Base-by-base conservation (phyloP, 1,139 yeast species). In the Meyerozyma elateridarum region DNA sequence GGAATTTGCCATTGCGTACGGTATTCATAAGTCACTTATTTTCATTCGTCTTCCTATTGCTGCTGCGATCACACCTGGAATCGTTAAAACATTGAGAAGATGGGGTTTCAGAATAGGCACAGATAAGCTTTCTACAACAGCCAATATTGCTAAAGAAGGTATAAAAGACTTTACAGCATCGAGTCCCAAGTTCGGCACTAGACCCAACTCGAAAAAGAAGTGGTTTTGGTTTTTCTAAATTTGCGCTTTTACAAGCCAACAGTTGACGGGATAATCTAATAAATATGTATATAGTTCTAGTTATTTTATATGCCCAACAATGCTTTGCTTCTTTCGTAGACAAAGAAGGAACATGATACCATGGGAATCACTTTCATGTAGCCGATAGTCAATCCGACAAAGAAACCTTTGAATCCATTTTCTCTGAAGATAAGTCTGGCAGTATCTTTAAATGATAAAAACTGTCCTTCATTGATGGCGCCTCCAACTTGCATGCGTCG, bases 401-500 rank as follows among this genome's bases (percentile, higher is more conserved):
- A 91, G 52, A 83, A 87, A 4, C 98, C 98, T 45, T 76, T 66
- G 43, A 85, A 44, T 0, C 99, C 98, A 30, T 76, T 69, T 50
- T 85, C 91, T 32, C 61, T 61, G 49, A 71, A 80, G 13, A 89
- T 80, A 42, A 83, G 64, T 24, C 64, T 59, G 8, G 72, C 71
- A 0, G 81, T 75, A 31, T 61, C 51, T 35, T 67, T 66, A 44
- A 82, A 75, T 12, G 79, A 65, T 31, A 72, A 54, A 41, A 74
- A 76, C 43, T 71, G 70, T 20, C 85, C 85, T 41, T 77, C 74
- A 42, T 77, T 74, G 15, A 75, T 65, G 3, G 83, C 85, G 6
- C 94, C 95, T 27, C 94, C 88, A 13, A 93, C 98, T 59, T 93
- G 99, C 87, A 93, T 82, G 49, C 98, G 70, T 54, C 99, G 72